Evolutionary conservation across 1,284 basidiomycete species (phyloP).

Genomic region (Leccinum solheimii): DNA sequence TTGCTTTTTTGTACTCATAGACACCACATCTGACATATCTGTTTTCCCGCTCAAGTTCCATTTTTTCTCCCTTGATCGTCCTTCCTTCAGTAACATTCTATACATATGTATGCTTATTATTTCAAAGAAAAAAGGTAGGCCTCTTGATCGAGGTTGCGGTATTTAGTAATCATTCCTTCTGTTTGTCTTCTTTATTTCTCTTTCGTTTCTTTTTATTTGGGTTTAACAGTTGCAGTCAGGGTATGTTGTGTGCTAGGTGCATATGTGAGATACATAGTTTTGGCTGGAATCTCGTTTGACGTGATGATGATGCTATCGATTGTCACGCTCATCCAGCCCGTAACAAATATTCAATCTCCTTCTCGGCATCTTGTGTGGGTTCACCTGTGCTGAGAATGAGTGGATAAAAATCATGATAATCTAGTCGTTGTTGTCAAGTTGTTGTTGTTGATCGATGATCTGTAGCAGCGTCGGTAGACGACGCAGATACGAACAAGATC

Average conservation of each 20-base stretch:
- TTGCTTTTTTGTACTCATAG: constrained; percentile 12
- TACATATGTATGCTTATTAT: background rate
- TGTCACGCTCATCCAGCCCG: too few species aligned
- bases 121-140: background rate
- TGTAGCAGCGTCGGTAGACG: too few species aligned
- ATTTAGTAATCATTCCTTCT: background rate
- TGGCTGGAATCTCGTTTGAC: too few species aligned
- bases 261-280: background rate
- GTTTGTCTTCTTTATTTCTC: constrained; percentile 1
- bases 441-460: background rate
- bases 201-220: background rate
- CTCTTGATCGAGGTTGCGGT: background rate
- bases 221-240: background rate
- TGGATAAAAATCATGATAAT: background rate
- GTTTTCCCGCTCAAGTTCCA: background rate
- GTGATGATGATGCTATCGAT: too few species aligned
- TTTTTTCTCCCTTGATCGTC: background rate
- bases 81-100: constrained; percentile 2
- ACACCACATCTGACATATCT: constrained; percentile 11
- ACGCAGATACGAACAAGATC: too few species aligned
- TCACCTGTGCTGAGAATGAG: background rate
- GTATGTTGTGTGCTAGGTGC: background rate
- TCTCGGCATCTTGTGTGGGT: background rate
- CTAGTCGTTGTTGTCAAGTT: background rate
- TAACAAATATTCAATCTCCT: too few species aligned